Evolutionary conservation across 1,139 yeast species (phyloP).

Genomic region (Saccharomyces hybrid): DNA sequence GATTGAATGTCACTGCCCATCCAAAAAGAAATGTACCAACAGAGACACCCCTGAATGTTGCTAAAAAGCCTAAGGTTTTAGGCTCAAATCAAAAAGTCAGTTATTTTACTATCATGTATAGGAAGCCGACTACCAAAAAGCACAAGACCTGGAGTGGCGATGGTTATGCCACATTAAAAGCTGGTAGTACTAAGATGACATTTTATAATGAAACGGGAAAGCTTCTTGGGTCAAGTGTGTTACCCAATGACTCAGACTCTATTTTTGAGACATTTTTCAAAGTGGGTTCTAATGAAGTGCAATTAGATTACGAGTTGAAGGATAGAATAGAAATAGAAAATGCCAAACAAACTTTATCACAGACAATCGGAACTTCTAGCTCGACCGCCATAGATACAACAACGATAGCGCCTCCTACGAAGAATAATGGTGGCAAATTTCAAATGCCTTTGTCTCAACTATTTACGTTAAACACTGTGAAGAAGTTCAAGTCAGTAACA

Average conservation of each 20-base stretch:
- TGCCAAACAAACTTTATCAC: neutral
- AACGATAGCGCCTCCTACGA: neutral
- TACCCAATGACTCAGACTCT: constrained; percentile 19
- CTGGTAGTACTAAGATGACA: constrained; percentile 10
- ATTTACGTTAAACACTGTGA: constrained; percentile 9
- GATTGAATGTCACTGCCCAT: neutral
- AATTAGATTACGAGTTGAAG: constrained; percentile 42
- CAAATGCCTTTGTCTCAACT: constrained; percentile 13
- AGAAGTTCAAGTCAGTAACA: constrained; percentile 17
- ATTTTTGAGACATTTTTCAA: constrained; percentile 39
- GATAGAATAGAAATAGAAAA: constrained; percentile 14
- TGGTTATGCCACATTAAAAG: constrained; percentile 44
- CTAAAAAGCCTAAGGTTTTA: neutral
- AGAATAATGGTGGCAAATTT: neutral
- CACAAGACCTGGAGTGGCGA: constrained; percentile 96
- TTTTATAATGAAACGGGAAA: constrained; percentile 30
- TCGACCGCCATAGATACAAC: neutral
- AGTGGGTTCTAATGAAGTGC: constrained; percentile 48
- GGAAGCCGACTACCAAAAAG: constrained; percentile 68
- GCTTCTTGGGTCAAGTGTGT: constrained; percentile 21
- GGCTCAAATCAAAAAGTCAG: constrained; percentile 12
- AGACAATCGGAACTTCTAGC: neutral
- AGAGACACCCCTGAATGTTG: neutral
- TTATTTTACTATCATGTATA: constrained; percentile 45
- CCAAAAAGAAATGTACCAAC: neutral